These are phyloP conservation scores for Luffa aegyptiaca DNA, from an alignment of 306 rosid species.

Conservation along the genomic window DNA sequence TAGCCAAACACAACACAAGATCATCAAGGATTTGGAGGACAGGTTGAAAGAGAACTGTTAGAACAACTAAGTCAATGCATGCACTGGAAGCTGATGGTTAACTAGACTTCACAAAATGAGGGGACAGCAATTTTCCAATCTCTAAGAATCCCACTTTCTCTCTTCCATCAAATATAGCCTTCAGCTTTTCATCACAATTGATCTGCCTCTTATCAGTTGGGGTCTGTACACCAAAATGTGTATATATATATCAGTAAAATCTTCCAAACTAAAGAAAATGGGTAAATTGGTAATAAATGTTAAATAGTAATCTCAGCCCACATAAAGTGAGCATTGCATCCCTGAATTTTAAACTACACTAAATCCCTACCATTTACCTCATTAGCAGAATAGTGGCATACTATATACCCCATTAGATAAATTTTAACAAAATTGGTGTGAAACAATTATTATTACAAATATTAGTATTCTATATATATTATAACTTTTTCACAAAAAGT, in stretches of 20 bases:
- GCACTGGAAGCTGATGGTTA: neutral
- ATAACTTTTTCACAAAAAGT: no score
- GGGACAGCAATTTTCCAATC: slow-evolving; percentile 38
- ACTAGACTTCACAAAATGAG: slow-evolving; percentile 40
- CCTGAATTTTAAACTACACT: no score
- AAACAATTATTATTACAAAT: neutral
- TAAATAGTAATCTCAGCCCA: neutral
- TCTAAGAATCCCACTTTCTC: slow-evolving; percentile 48
- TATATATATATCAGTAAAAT: neutral
- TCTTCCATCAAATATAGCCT: slow-evolving; percentile 55
- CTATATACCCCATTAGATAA: neutral
- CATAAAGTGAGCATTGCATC: no score
- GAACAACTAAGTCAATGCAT: neutral
- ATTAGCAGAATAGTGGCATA: neutral
- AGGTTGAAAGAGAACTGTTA: neutral
- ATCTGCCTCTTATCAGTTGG: slow-evolving; percentile 52
- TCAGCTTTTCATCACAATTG: slow-evolving; percentile 53
- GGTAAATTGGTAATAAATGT: neutral
- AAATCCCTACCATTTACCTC: neutral
- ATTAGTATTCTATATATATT: no score
- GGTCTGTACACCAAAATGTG: slow-evolving; percentile 34
- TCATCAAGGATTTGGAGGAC: neutral
- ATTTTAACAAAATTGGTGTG: neutral
- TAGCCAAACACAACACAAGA: neutral
- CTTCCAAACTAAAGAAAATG: neutral